These are phyloP conservation scores for Lactarius hatsudake DNA, from an alignment of 768 basidiomycete genomes.

Conservation along the genomic window DNA sequence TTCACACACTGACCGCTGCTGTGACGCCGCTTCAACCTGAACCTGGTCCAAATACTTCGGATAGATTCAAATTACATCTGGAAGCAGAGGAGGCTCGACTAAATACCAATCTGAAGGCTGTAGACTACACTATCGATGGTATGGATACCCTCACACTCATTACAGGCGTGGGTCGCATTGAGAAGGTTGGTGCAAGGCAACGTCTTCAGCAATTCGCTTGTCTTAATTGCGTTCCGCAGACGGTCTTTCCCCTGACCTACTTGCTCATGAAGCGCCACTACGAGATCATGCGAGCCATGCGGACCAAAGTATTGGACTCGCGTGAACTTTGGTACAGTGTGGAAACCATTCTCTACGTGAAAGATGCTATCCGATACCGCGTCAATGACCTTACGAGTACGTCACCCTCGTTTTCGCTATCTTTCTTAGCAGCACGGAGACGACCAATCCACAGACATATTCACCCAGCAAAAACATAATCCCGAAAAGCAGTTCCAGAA, in stretches of 20 bases:
- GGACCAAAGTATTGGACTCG: constrained; percentile 3
- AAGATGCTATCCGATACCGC: constrained; percentile 7
- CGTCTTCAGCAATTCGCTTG: neutral
- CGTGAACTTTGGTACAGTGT: neutral
- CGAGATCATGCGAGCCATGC: constrained; percentile 24
- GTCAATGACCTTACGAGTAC: constrained; percentile 10
- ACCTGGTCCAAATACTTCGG: neutral
- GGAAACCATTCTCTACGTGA: neutral
- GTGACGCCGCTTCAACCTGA: neutral
- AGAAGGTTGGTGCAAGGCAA: constrained; percentile 28
- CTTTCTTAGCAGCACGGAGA: neutral
- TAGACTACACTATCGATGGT: constrained; percentile 35
- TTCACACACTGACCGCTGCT: constrained; percentile 11
- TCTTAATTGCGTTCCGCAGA: constrained; percentile 5
- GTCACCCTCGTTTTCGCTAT: neutral
- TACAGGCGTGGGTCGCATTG: constrained; percentile 31
- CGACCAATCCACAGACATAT: constrained; percentile 17
- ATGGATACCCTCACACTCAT: constrained; percentile 33
- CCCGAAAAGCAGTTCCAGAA: constrained; percentile 26
- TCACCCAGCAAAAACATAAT: constrained; percentile 28
- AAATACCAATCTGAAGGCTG: constrained; percentile 27
- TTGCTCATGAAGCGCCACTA: constrained; percentile 27
- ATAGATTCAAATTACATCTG: constrained; percentile 28
- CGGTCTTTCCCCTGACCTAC: constrained; percentile 22
- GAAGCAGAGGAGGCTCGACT: constrained; percentile 32